Base-by-base conservation (phyloP, 129 eudicot species). In the Rutidosis leptorrhynchoides region DNA sequence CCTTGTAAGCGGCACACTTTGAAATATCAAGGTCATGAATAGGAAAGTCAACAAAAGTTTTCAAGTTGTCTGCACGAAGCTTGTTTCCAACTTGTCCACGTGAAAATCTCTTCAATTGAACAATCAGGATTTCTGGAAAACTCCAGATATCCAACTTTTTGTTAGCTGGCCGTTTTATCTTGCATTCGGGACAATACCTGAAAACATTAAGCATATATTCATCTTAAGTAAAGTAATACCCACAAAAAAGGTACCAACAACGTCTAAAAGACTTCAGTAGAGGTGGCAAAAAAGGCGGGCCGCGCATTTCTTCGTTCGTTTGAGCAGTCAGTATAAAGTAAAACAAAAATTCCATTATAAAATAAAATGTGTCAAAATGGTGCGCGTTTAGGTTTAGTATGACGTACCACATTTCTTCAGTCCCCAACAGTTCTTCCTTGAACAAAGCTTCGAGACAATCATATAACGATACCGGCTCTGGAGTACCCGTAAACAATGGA, bases 371-470 rank as follows among this genome's bases (percentile, higher is more conserved):
- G 42, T 60, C 43, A 19, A 59, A 59, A 60, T 32, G 16, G 9
- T 19, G n/a, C 62, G 27, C 62, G 35, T 54, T 1, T 20, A 54
- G 28, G 26, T 54, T 57, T 30, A 67, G 32, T 42, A 45, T 26
- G 54, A 43, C 83, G 4, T 75, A 91, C 97, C 97, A 91, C 97
- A 87, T 87, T 69, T 87, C 96, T 21, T 91, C 94, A 1, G 94
- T 93, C 64, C 97, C 97, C 79, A 91, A 80, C 21, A 96, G 97
- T 80, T 91, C 97, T 88, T 87, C 96, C 77, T 81, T 91, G 79
- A 91, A 64, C 69, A 91, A 87, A 16, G 88, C 94, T 43, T 91
- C 96, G 64, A 91, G 83, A 81, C 97, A 91, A 49, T 78, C 75
- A 78, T 83, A 75, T 28, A 91, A 77, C 57, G 97, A 77, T 16